Evolutionary conservation across 225 moss, liverwort and hornwort species (phyloP).

Genomic region (Bryum argenteum): DNA sequence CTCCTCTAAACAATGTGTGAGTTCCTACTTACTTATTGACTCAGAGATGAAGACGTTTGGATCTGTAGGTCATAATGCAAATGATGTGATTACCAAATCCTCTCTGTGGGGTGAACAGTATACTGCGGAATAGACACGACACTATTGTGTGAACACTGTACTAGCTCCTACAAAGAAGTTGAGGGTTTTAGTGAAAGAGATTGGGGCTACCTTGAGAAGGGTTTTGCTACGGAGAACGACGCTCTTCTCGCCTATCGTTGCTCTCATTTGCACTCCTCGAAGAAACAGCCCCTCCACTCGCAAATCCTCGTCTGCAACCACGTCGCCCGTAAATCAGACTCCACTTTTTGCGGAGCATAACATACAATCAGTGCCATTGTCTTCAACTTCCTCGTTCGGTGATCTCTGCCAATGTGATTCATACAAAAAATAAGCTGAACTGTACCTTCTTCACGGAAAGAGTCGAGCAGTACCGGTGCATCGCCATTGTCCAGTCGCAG

Average conservation of each 20-base stretch:
- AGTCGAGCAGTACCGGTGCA: constrained; percentile 52
- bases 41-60: too few relatives aligned
- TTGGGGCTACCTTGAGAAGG: constrained; percentile 43
- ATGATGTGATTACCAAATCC: too few relatives aligned
- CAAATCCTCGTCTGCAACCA: constrained; percentile 44
- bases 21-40: too few relatives aligned
- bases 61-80: too few relatives aligned
- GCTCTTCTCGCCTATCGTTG: constrained; percentile 36
- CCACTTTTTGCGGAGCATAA: too few relatives aligned
- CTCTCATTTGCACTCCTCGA: constrained; percentile 61
- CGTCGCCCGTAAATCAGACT: neutral
- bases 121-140: too few relatives aligned
- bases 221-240: constrained; percentile 47
- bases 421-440: neutral
- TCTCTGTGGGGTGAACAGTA: too few relatives aligned
- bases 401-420: neutral
- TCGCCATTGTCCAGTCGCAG: constrained; percentile 48
- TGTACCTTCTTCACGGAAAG: constrained; percentile 55
- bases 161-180: too few relatives aligned
- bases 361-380: too few relatives aligned
- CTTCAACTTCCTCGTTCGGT: constrained; percentile 25
- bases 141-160: too few relatives aligned
- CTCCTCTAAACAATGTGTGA: too few relatives aligned
- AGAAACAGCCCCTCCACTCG: constrained; percentile 61
- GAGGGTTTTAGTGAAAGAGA: neutral